Conservation (phyloP, 2,329 filamentous ascomycete genomes). For the Sarocladium kiliense region DNA sequence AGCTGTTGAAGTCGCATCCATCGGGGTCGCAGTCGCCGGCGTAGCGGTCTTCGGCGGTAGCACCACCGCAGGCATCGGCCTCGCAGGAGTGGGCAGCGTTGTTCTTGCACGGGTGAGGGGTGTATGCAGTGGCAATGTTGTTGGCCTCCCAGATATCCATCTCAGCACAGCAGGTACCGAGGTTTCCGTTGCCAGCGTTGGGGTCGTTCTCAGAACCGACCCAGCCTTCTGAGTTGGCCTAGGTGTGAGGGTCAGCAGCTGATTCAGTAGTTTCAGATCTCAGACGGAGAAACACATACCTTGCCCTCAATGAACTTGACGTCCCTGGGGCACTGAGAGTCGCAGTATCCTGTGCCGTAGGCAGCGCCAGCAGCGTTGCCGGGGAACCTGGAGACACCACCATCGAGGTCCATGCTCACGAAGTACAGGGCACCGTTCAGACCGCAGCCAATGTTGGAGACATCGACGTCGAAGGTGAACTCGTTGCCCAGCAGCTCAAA, state of each 20-base stretch:
- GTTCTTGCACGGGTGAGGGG: constrained; percentile 58
- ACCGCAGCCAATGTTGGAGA: constrained; percentile 62
- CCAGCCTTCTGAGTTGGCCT: constrained; percentile 51
- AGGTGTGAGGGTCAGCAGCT: not conserved
- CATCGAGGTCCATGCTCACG: constrained; percentile 55
- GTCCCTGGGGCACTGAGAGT: constrained; percentile 48
- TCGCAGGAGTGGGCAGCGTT: constrained; percentile 46
- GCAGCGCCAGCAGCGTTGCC: constrained; percentile 50
- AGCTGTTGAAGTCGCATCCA: constrained; percentile 67
- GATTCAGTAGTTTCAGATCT: no score
- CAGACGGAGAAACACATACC: constrained; percentile 23
- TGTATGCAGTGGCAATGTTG: constrained; percentile 57
- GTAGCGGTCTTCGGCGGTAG: constrained; percentile 50
- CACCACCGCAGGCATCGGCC: constrained; percentile 46
- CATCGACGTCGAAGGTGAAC: constrained; percentile 69
- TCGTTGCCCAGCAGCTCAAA: constrained; percentile 63
- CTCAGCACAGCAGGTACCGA: constrained; percentile 57
- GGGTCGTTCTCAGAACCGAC: constrained; percentile 43
- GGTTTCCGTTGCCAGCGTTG: constrained; percentile 47
- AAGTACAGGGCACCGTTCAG: constrained; percentile 69
- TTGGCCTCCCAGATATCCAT: constrained; percentile 64
- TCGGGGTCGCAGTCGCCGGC: constrained; percentile 61
- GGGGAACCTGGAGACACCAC: constrained; percentile 44
- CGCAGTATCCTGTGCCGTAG: constrained; percentile 55
- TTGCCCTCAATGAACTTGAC: constrained; percentile 54